Percentiles rank a stretch among this genome's conserved stretches.
Conservation (phyloP, 1,139 yeast species). For the Taiozyma sp. region DNA sequence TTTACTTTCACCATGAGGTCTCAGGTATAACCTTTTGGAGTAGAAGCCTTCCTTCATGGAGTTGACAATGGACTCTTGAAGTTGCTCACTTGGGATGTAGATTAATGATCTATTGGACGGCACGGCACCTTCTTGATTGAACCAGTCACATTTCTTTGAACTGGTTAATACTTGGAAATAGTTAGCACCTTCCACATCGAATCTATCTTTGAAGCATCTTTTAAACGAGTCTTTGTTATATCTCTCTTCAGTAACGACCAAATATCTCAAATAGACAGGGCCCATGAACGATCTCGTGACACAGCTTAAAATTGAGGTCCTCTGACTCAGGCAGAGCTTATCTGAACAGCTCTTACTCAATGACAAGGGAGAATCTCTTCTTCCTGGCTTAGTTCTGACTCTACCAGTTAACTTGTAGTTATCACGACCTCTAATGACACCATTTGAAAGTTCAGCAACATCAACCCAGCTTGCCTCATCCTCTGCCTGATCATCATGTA, state of each 20-base stretch:
- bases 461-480: conserved; percentile 25
- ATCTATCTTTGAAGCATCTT: conserved; percentile 46
- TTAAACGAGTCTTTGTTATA: conserved; percentile 32
- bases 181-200: conserved; percentile 8
- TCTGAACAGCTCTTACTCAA: conserved; percentile 86
- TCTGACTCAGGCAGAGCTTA: conserved; percentile 63
- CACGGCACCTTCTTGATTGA: conserved; percentile 21
- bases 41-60: conserved; percentile 50
- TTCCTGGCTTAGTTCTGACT: conserved; percentile 89
- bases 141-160: conserved; percentile 24
- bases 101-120: conserved; percentile 35
- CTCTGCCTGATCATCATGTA: conserved; percentile 21
- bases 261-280: conserved; percentile 42
- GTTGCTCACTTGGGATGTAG: conserved; percentile 26
- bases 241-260: conserved; percentile 46
- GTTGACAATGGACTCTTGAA: conserved; percentile 41
- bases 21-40: conserved; percentile 39
- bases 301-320: conserved; percentile 51
- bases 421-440: conserved; percentile 58
- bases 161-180: conserved; percentile 5
- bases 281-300: conserved; percentile 39
- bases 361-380: conserved; percentile 66
- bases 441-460: conserved; percentile 23
- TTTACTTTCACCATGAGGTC: conserved; percentile 39
- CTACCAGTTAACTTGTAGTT: conserved; percentile 51